Percentiles rank a stretch among this genome's conserved stretches.
Conservation (phyloP, 192 early-diverging fungal species). For the Coemansia sp. region DNA sequence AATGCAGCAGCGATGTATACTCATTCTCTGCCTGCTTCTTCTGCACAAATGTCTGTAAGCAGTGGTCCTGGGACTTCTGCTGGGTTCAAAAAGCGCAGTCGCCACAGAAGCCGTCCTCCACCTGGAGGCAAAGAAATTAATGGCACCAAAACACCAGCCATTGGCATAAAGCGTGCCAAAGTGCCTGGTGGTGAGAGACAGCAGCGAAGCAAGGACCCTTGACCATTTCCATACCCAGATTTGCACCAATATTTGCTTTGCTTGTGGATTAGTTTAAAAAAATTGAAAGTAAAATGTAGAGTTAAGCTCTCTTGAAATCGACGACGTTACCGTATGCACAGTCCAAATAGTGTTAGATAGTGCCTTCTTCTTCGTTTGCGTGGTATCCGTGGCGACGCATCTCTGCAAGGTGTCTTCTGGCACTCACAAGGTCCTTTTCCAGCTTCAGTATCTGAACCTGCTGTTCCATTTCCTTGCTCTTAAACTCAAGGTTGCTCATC, state of each 20-base stretch:
- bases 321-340: background rate
- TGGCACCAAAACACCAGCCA: background rate
- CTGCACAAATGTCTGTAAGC: background rate
- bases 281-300: background rate
- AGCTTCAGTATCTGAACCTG: conserved; percentile 96
- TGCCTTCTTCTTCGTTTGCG: conserved; percentile 48
- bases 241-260: background rate
- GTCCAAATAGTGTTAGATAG: conserved; percentile 1
- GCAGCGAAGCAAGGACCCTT: conserved; percentile 10
- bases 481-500: conserved; percentile 90
- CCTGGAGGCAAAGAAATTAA: conserved; percentile 1
- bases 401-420: conserved; percentile 85
- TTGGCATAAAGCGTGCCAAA: conserved; percentile 21
- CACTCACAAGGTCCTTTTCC: conserved; percentile 86
- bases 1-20: background rate
- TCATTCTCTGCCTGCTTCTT: background rate
- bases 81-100: conserved; percentile 27
- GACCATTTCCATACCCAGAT: no score
- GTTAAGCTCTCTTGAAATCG: background rate
- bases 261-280: background rate
- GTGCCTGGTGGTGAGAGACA: conserved; percentile 23
- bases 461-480: conserved; percentile 96
- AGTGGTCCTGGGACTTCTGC: background rate
- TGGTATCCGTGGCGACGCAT: conserved; percentile 87
- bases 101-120: conserved; percentile 18